Conservation (phyloP, 768 basidiomycete species). For the Lentinula aciculospora region DNA sequence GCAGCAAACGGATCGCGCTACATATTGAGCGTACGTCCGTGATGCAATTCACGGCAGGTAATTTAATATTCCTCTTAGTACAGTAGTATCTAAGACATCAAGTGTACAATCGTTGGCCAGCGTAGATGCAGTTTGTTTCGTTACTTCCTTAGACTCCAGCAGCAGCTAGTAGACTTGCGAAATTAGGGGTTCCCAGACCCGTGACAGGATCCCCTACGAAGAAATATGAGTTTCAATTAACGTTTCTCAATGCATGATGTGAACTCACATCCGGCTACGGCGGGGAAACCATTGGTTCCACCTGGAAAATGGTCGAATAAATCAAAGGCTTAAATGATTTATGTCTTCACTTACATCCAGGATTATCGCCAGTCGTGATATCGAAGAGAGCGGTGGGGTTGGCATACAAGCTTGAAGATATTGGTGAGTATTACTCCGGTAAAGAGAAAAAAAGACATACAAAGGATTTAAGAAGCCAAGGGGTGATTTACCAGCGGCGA, state of each 20-base stretch:
- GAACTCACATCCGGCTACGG: conserved; percentile 25
- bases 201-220: conserved; percentile 21
- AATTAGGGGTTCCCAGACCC: conserved; percentile 35
- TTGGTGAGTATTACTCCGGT: neutral
- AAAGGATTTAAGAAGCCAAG: conserved; percentile 35
- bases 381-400: conserved; percentile 31
- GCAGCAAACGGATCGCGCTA: too few species aligned
- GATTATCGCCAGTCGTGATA: conserved; percentile 34
- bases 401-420: conserved; percentile 23
- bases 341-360: conserved; percentile 29
- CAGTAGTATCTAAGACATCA: neutral
- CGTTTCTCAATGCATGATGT: neutral
- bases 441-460: neutral
- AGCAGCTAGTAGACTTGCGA: conserved; percentile 14
- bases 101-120: neutral
- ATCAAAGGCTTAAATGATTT: conserved; percentile 15
- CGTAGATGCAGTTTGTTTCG: neutral
- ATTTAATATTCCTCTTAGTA: neutral
- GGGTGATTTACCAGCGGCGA: conserved; percentile 24
- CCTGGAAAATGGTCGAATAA: neutral
- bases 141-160: conserved; percentile 7
- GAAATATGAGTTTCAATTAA: neutral
- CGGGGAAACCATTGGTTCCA: conserved; percentile 22
- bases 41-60: too few species aligned
- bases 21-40: too few species aligned